Base-by-base conservation (phyloP, 441 rosid genomes). In the Arabidopsis hybrid region DNA sequence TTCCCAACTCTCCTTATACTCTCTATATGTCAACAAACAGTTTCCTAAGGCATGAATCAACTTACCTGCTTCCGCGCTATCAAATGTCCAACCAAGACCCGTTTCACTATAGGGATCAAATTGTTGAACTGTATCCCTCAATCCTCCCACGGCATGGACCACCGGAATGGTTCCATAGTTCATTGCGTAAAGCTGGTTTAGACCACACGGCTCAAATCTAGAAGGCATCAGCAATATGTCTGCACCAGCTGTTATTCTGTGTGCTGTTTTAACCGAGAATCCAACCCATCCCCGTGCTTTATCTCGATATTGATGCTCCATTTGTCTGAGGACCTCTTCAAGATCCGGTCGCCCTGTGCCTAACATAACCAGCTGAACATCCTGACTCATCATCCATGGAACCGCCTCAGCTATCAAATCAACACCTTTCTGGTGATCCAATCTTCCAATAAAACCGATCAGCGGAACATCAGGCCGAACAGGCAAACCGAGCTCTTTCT, bases 161-260 rank as follows among this genome's bases (percentile, higher is more conserved):
- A 95, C 91, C 0, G 99, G 99, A 40, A 91, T 39, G 3, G 99
- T 95, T 58, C 98, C 99, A 51, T 95, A 95, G 73, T 62, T 87
- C 99, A 92, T 95, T 1, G 99, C 99, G 21, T 95, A 95, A n/a
- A 92, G 88, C 85, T 92, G 99, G 85, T 95, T 95, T 68, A 95
- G 82, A 61, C 99, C 98, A 7, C 99, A 95, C 1, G 99, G 98
- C 81, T 95, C 98, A 8, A 95, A 95, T 72, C 98, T 86, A 4
- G 99, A 95, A 45, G 99, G 98, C 99, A 95, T 92, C 65, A 95
- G 95, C 82, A 95, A 73, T 70, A 91, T 79, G 75, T 91, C 99
- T 3, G 79, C 91, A 53, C 97, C 97, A 9, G 98, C 98, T 3
- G 98, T 92, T 77, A 95, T 88, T 79, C 99, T 82, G 71, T 95